Evolutionary conservation across 495 filamentous ascomycete genomes (phyloP).

Genomic region (Aspergillus campestris): DNA sequence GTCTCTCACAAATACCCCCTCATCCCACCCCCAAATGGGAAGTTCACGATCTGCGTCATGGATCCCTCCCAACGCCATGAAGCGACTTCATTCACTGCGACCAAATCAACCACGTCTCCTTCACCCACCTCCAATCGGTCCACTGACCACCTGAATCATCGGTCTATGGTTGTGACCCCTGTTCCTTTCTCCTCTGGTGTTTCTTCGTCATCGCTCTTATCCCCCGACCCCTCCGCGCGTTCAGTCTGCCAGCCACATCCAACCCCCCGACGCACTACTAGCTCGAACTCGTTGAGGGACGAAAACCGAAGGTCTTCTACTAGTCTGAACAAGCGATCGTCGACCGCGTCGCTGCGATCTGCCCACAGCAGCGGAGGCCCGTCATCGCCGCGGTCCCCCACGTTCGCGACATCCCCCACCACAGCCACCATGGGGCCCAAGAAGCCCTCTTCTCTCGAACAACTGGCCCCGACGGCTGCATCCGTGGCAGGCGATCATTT

Average conservation of each 20-base stretch:
- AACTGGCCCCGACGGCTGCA: slow-evolving; percentile 46
- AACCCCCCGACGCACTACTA: slow-evolving; percentile 41
- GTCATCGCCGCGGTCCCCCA: slow-evolving; percentile 36
- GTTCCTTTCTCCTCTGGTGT: slow-evolving; percentile 30
- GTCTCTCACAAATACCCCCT: background rate
- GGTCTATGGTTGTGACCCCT: slow-evolving; percentile 39
- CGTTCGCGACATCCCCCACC: slow-evolving; percentile 31
- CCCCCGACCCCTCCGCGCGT: slow-evolving; percentile 23
- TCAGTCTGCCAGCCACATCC: slow-evolving; percentile 12
- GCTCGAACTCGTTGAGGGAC: slow-evolving; percentile 44
- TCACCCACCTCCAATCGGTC: slow-evolving; percentile 11
- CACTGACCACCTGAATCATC: slow-evolving; percentile 35
- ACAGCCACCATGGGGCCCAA: slow-evolving; percentile 14
- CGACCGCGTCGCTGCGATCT: slow-evolving; percentile 35
- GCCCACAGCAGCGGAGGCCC: slow-evolving; percentile 16
- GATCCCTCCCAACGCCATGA: slow-evolving; percentile 26
- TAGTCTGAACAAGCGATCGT: slow-evolving; percentile 38
- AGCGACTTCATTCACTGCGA: slow-evolving; percentile 18
- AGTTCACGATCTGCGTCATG: slow-evolving; percentile 19
- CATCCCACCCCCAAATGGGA: slow-evolving; percentile 9
- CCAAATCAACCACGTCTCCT: slow-evolving; percentile 9
- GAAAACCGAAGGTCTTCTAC: slow-evolving; percentile 35
- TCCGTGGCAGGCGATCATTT: slow-evolving; percentile 65
- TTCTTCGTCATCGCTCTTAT: slow-evolving; percentile 23
- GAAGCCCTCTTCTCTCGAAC: slow-evolving; percentile 22